Percentiles rank a stretch among this genome's conserved stretches.
phyloP scores from a whole-genome alignment of 2,329 filamentous ascomycete species.

The Zymoseptoria passerinii region DNA sequence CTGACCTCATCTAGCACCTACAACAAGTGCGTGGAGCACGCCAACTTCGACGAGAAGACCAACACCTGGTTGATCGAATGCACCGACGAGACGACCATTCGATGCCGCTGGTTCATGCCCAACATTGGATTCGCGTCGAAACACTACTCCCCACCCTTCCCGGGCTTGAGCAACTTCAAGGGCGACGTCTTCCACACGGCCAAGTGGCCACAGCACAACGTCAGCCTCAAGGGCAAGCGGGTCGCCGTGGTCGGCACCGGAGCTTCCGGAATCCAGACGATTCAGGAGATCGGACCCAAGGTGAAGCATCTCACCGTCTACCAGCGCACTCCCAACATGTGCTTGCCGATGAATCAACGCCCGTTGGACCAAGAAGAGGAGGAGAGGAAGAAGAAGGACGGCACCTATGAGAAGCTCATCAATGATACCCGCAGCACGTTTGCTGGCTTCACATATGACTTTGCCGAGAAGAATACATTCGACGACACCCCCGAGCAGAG shows the following conservation, averaged over 20 bases:
- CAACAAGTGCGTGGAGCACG: conserved; percentile 47
- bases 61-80: conserved; percentile 46
- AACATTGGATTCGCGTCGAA: conserved; percentile 52
- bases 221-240: conserved; percentile 50
- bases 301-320: conserved; percentile 46
- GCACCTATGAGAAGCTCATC: conserved; percentile 28
- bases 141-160: conserved; percentile 51
- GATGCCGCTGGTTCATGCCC: conserved; percentile 45
- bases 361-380: conserved; percentile 35
- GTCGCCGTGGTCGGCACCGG: conserved; percentile 58
- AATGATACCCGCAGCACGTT: conserved; percentile 33
- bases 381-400: conserved; percentile 42
- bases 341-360: conserved; percentile 51
- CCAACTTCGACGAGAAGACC: conserved; percentile 42
- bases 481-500: conserved; percentile 45
- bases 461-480: conserved; percentile 37
- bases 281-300: conserved; percentile 50
- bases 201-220: conserved; percentile 46
- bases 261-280: conserved; percentile 55
- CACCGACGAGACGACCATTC: conserved; percentile 44
- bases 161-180: conserved; percentile 51
- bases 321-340: conserved; percentile 51
- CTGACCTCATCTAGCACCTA: conserved; percentile 32
- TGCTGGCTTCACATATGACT: conserved; percentile 51
- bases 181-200: conserved; percentile 47